Base-by-base conservation (phyloP, 768 basidiomycete species). In the Asterophora lycoperdoides region DNA sequence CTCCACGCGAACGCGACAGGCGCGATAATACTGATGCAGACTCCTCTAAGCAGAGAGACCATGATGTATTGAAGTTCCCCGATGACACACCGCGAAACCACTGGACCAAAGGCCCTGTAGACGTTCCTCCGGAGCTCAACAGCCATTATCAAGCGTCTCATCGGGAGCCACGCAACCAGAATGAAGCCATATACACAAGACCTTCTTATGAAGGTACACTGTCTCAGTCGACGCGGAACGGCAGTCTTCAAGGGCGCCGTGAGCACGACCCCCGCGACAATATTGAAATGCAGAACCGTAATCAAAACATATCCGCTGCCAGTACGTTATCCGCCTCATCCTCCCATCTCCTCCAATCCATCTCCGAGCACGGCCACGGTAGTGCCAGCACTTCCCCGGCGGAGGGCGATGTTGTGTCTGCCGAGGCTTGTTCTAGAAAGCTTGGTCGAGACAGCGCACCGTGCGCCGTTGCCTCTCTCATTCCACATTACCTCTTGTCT, bases 251-350 rank as follows among this genome's bases (percentile, higher is more conserved):
- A 17, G 68, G 58, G 26, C 55, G 60, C 36, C 63, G 62, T 47
- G 67, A 67, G 34, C 63, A 60, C 53, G 64, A 68, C 45, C 43
- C 56, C 44, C 64, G 56, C 42, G 55, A 44, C 29, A 23, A 44
- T 29, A 23, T 54, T 32, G 63, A 67, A 35, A 51, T 58, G 49
- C 64, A 61, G 50, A 57, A 59, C 53, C 66, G 66, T 54, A 61
- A 57, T 51, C 60, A 60, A 62, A 65, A 60, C 65, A 65, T 67
- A 64, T 62, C 69, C 58, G 56, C 73, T 70, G 64, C 72, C 65
- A 80, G 80, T 81, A 81, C 80, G 79, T 81, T 80, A 68, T 79
- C 76, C 70, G 75, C 77, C 73, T 78, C 74, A 66, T 74, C 57
- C 64, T 74, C 57, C 64, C 68, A 63, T 61, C 66, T 68, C 58